Conservation (phyloP, 331 rosid genomes). For the Malus hybrid region DNA sequence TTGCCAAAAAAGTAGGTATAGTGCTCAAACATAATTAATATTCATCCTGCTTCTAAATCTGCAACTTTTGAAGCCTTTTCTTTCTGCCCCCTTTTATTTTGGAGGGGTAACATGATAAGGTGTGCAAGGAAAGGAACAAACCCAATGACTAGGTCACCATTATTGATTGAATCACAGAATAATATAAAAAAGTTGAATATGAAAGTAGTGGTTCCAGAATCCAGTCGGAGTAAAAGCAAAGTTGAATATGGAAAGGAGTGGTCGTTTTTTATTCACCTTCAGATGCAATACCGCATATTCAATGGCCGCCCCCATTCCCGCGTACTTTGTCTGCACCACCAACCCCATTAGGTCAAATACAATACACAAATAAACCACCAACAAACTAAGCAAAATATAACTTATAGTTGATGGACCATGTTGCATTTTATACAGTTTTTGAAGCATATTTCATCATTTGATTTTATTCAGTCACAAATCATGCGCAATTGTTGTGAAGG, state of each 20-base stretch:
- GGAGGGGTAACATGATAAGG: neutral
- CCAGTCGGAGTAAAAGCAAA: neutral
- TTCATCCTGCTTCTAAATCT: neutral
- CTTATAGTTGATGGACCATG: neutral
- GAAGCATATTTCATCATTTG: neutral
- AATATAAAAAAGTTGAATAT: neutral
- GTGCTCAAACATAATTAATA: neutral
- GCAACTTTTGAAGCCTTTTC: neutral
- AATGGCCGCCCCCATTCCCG: slow-evolving; percentile 95
- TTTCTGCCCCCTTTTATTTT: neutral
- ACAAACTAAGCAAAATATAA: neutral
- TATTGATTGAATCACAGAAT: neutral
- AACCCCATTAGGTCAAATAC: neutral
- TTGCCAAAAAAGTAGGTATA: neutral
- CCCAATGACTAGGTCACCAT: neutral
- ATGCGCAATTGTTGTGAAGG: neutral
- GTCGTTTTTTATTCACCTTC: slow-evolving; percentile 40
- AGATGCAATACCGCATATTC: slow-evolving; percentile 88
- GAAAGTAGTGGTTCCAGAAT: neutral
- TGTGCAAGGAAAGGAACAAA: neutral
- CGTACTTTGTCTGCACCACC: slow-evolving; percentile 53
- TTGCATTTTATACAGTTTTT: neutral
- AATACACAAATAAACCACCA: neutral
- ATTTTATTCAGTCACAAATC: neutral
- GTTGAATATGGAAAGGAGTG: neutral